A percentile compares a stretch with the other conserved stretches of the same genome.
These are phyloP conservation scores for Spatholobus suberectus DNA, from an alignment of 306 rosid genomes.

Conservation along the genomic window DNA sequence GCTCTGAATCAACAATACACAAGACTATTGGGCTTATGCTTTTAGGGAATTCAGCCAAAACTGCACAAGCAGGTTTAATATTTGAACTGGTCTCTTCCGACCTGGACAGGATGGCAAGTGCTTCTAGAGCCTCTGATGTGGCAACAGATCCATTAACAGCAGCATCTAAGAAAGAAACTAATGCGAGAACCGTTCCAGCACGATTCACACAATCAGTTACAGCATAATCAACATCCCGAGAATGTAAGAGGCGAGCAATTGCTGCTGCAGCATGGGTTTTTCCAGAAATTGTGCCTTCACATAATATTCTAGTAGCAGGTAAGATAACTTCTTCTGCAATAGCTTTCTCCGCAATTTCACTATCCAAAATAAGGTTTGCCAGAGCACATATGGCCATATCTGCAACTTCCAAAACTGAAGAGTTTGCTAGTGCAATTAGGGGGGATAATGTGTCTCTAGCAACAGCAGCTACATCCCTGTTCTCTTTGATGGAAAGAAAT, in stretches of 20 bases:
- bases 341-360: slow-evolving; percentile 80
- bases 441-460: slow-evolving; percentile 77
- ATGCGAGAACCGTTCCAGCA: slow-evolving; percentile 88
- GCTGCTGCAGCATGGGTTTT: slow-evolving; percentile 95
- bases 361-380: slow-evolving; percentile 90
- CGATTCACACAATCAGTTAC: slow-evolving; percentile 83
- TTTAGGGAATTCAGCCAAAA: slow-evolving; percentile 83
- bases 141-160: slow-evolving; percentile 68
- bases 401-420: slow-evolving; percentile 82
- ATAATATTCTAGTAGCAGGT: slow-evolving; percentile 90
- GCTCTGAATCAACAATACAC: slow-evolving; percentile 74
- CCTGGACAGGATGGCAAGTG: slow-evolving; percentile 89
- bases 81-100: slow-evolving; percentile 63
- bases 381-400: slow-evolving; percentile 89
- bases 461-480: slow-evolving; percentile 77
- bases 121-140: slow-evolving; percentile 86
- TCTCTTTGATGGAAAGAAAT: slow-evolving; percentile 92
- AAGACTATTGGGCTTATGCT: slow-evolving; percentile 83
- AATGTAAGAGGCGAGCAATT: slow-evolving; percentile 86
- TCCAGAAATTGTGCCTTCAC: slow-evolving; percentile 81
- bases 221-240: slow-evolving; percentile 66
- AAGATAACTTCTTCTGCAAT: slow-evolving; percentile 80
- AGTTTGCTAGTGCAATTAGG: slow-evolving; percentile 72
- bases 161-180: slow-evolving; percentile 88
- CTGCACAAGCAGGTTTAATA: slow-evolving; percentile 86